Percentiles rank a stretch among this genome's conserved stretches.
Conservation (phyloP, 208 protist species). For the Trypanosoma platydactyli region DNA sequence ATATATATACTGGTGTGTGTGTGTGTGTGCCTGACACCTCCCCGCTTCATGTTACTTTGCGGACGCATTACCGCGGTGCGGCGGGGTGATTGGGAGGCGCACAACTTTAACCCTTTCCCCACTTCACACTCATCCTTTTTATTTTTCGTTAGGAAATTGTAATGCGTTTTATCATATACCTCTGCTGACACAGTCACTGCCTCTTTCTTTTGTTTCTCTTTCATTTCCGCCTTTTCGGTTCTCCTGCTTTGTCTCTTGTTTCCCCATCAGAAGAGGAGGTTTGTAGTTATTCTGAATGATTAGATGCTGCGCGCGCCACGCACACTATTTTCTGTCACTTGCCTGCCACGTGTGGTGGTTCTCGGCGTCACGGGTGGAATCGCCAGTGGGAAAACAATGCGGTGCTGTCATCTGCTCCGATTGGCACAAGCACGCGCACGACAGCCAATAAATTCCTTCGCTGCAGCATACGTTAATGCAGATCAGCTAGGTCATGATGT, state of each 20-base stretch:
- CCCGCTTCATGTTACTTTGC: too few species aligned
- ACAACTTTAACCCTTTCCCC: too few species aligned
- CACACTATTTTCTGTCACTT: neutral
- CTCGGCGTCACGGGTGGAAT: conserved; percentile 83
- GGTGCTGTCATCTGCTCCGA: conserved; percentile 56
- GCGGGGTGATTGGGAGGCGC: too few species aligned
- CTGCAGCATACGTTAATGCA: conserved; percentile 57
- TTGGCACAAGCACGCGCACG: conserved; percentile 25
- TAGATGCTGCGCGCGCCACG: neutral
- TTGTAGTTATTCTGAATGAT: neutral
- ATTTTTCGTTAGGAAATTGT: too few species aligned
- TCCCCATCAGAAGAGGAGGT: conserved; percentile 2
- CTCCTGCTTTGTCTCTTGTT: conserved; percentile 10
- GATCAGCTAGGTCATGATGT: conserved; percentile 70
- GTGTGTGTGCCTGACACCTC: too few species aligned
- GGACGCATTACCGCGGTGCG: too few species aligned
- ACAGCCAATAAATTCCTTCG: conserved; percentile 7
- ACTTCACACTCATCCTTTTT: too few species aligned
- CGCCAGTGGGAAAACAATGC: conserved; percentile 74
- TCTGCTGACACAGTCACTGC: neutral
- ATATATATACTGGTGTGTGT: too few species aligned
- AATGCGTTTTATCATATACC: too few species aligned
- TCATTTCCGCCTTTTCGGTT: neutral
- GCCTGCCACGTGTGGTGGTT: conserved; percentile 11
- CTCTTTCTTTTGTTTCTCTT: conserved; percentile 25